Evolutionary conservation across 2,329 filamentous ascomycete genomes (phyloP).

Genomic region (Stagonosporopsis cucurbitacearum): DNA sequence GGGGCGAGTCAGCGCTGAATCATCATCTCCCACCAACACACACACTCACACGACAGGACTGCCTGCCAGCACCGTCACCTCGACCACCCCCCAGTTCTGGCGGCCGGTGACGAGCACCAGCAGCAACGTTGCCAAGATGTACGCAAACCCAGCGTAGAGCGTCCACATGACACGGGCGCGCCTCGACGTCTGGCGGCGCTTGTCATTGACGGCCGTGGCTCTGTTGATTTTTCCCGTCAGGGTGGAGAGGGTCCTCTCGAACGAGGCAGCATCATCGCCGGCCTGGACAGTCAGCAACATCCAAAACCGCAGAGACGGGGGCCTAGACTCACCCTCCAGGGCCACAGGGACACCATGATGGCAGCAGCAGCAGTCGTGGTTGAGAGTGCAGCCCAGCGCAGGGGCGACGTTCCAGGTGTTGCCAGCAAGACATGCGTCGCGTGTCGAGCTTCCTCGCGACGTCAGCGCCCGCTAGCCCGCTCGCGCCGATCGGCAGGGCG

Average conservation of each 20-base stretch:
- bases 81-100: slow-evolving; percentile 74
- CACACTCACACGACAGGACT: slow-evolving; percentile 74
- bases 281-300: slow-evolving; percentile 59
- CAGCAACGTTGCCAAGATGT: slow-evolving; percentile 84
- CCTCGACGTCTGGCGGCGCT: slow-evolving; percentile 72
- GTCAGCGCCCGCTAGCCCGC: slow-evolving; percentile 23
- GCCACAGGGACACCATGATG: slow-evolving; percentile 83
- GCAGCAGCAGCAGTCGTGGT: slow-evolving; percentile 32
- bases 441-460: slow-evolving; percentile 27
- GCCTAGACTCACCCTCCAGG: slow-evolving; percentile 55
- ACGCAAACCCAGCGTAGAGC: slow-evolving; percentile 87
- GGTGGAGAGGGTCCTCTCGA: slow-evolving; percentile 86
- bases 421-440: slow-evolving; percentile 37
- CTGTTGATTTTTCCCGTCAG: slow-evolving; percentile 83
- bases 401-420: slow-evolving; percentile 33
- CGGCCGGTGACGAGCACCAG: slow-evolving; percentile 84
- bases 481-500: slow-evolving; percentile 5
- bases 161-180: slow-evolving; percentile 86
- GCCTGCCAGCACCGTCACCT: slow-evolving; percentile 79
- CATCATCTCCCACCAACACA: background rate
- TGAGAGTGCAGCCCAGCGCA: slow-evolving; percentile 31
- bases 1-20: slow-evolving; percentile 25
- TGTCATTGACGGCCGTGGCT: slow-evolving; percentile 75
- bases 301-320: fast-evolving
- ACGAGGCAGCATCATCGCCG: slow-evolving; percentile 83